Percentiles rank a stretch among this genome's conserved stretches.
Conservation (phyloP, 2,329 filamentous ascomycete genomes). For the Fusarium sp. region DNA sequence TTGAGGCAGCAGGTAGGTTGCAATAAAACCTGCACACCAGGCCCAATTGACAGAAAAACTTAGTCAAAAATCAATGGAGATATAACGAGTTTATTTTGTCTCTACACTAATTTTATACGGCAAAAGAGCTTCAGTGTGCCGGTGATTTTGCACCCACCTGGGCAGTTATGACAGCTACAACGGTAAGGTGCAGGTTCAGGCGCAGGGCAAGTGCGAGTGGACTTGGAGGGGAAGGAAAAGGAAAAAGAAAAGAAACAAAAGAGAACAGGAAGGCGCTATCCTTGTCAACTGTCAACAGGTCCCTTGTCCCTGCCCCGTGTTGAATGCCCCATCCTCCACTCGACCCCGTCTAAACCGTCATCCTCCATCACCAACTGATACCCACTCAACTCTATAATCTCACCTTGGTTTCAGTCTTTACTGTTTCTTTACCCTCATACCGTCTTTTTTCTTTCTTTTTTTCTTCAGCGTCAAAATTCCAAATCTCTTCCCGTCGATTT, state of each 20-base stretch:
- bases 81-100: too few species aligned
- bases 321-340: constrained; percentile 47
- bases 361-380: constrained; percentile 34
- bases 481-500: constrained; percentile 6
- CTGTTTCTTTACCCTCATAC: constrained; percentile 10
- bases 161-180: neutral
- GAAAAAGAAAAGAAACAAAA: constrained; percentile 41
- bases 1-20: too few species aligned
- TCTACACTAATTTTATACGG: too few species aligned
- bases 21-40: too few species aligned
- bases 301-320: constrained; percentile 48
- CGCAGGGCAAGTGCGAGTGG: constrained; percentile 10
- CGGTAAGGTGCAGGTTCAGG: constrained; percentile 3
- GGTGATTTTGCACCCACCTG: too few species aligned
- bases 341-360: constrained; percentile 34
- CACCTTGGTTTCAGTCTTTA: constrained; percentile 10
- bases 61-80: too few species aligned
- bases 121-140: too few species aligned
- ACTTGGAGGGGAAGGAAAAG: constrained; percentile 14
- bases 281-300: constrained; percentile 31
- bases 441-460: constrained; percentile 16
- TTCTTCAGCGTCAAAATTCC: constrained; percentile 10
- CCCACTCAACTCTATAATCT: constrained; percentile 15
- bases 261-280: constrained; percentile 31
- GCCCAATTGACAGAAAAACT: too few species aligned